Evolutionary conservation across 2,329 filamentous ascomycete genomes (phyloP).

Genomic region (Clarireedia sp.): DNA sequence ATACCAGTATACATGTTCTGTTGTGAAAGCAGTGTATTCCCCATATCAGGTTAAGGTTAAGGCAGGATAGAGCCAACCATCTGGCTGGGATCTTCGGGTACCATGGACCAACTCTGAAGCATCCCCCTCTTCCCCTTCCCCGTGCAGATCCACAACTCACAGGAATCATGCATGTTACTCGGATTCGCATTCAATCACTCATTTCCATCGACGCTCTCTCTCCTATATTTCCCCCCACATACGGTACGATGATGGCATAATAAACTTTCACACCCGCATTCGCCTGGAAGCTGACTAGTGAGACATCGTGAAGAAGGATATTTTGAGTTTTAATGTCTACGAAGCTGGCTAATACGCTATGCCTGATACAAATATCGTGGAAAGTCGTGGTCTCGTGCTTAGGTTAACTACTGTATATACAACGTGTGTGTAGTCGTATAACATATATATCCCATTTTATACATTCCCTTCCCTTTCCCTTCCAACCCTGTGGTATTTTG

Average conservation of each 20-base stretch:
- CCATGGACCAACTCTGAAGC: not conserved
- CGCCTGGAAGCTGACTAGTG: no score
- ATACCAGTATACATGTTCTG: no score
- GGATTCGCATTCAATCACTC: no score
- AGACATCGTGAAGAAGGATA: no score
- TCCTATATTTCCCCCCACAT: no score
- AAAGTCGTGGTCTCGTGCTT: not conserved
- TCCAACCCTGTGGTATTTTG: not conserved
- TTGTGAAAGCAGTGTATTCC: no score
- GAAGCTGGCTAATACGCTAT: not conserved
- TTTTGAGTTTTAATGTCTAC: no score
- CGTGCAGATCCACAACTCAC: not conserved
- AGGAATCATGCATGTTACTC: not conserved
- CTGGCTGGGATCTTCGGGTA: not conserved
- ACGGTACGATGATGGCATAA: no score
- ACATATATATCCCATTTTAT: not conserved
- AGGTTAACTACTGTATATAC: not conserved
- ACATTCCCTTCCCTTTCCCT: not conserved
- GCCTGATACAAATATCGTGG: not conserved
- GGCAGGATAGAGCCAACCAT: no score
- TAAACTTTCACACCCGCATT: no score
- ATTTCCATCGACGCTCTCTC: no score
- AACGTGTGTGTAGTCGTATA: not conserved
- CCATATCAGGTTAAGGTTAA: no score
- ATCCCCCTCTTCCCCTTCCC: not conserved